phyloP scores from a whole-genome alignment of 768 basidiomycete species.

The Hemileccinum impolitum region DNA sequence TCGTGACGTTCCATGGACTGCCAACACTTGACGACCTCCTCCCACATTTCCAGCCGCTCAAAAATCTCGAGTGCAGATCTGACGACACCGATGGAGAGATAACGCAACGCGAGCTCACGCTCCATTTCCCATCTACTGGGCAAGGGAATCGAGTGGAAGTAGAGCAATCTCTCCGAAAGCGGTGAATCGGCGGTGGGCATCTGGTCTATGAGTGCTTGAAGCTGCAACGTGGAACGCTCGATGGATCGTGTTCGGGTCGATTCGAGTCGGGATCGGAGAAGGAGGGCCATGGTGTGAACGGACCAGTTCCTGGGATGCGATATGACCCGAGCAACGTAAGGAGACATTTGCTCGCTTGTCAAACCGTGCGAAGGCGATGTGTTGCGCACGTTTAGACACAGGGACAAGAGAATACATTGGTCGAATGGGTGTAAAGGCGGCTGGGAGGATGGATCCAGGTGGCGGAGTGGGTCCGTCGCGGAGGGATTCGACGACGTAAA shows the following conservation, averaged over 20 bases:
- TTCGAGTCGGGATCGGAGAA: constrained; percentile 90
- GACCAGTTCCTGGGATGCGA: constrained; percentile 93
- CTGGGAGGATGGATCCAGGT: constrained; percentile 80
- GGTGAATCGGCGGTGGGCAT: constrained; percentile 86
- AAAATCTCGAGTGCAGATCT: constrained; percentile 92
- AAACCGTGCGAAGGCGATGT: constrained; percentile 88
- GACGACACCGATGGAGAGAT: constrained; percentile 80
- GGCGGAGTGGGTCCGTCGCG: constrained; percentile 48
- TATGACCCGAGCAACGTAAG: constrained; percentile 88
- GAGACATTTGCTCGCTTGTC: constrained; percentile 87
- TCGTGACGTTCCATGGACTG: constrained; percentile 76
- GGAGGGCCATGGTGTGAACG: constrained; percentile 92
- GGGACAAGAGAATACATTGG: constrained; percentile 86
- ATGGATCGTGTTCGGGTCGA: constrained; percentile 85
- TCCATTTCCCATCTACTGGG: constrained; percentile 95
- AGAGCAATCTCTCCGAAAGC: constrained; percentile 69
- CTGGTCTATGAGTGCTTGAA: constrained; percentile 94
- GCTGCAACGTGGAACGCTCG: constrained; percentile 87
- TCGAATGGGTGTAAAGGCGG: constrained; percentile 90
- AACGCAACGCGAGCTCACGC: constrained; percentile 81
- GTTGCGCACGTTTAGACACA: constrained; percentile 89
- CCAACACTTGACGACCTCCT: constrained; percentile 90
- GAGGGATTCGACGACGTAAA: constrained; percentile 74
- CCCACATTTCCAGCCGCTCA: constrained; percentile 97
- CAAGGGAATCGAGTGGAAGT: constrained; percentile 76